Evolutionary conservation across 441 rosid species (phyloP).

Genomic region (Geranium incanum): DNA sequence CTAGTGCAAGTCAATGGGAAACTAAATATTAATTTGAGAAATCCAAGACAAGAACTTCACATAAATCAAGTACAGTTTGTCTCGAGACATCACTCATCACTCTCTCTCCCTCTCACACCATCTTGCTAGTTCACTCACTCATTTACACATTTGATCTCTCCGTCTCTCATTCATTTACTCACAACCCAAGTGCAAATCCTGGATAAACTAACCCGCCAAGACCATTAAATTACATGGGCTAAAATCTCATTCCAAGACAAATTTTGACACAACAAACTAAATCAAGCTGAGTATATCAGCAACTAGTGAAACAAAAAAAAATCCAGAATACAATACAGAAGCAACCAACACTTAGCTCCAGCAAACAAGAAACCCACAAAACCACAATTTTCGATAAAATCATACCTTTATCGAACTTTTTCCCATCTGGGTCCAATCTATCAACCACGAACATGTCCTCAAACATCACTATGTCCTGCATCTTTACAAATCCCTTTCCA

Average conservation of each 20-base stretch:
- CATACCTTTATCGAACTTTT: slow-evolving; percentile 6
- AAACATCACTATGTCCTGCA: slow-evolving; percentile 7
- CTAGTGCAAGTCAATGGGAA: too few species aligned
- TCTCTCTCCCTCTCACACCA: too few species aligned
- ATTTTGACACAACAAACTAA: background rate
- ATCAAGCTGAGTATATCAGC: background rate
- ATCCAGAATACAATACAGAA: background rate
- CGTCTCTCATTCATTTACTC: too few species aligned
- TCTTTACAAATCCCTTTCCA: background rate
- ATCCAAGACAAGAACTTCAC: too few species aligned
- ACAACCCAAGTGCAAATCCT: background rate
- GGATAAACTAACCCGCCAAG: background rate
- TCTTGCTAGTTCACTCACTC: too few species aligned
- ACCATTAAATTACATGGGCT: background rate
- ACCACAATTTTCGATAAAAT: too few species aligned
- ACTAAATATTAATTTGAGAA: too few species aligned
- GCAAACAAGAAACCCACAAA: too few species aligned
- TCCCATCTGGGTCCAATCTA: slow-evolving; percentile 2
- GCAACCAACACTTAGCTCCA: background rate
- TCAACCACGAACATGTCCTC: slow-evolving; percentile 3
- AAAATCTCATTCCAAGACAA: background rate
- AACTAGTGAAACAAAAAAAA: background rate
- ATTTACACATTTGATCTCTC: too few species aligned
- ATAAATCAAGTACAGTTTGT: too few species aligned
- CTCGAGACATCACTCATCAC: too few species aligned